Percentiles rank a stretch among this genome's conserved stretches.
phyloP scores from a whole-genome alignment of 2,329 filamentous ascomycete genomes.

The Arthroderma sp. region DNA sequence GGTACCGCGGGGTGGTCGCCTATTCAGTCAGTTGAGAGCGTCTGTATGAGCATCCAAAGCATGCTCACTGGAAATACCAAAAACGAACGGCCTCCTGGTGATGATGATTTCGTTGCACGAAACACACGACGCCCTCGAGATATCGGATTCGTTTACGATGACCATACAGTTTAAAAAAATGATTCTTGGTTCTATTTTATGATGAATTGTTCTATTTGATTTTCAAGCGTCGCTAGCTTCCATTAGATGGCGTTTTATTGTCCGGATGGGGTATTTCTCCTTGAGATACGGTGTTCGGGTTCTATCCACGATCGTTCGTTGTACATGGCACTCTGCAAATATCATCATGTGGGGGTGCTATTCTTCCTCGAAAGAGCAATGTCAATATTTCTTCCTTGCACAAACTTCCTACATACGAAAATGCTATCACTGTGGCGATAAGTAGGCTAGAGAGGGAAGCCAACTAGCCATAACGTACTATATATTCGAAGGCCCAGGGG shows the following conservation, averaged over 20 bases:
- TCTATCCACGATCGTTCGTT: neutral
- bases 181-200: neutral
- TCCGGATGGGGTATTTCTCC: neutral
- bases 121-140: constrained; percentile 73
- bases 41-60: constrained; percentile 94
- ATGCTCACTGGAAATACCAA: constrained; percentile 95
- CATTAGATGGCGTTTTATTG: neutral
- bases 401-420: neutral
- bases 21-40: constrained; percentile 90
- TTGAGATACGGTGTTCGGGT: neutral
- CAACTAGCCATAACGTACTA: too few species aligned
- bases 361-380: neutral
- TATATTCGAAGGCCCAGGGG: too few species aligned
- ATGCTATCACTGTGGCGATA: neutral
- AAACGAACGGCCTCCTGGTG: constrained; percentile 78
- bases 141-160: constrained; percentile 89
- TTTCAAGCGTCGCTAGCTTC: neutral
- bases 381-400: neutral
- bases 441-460: too few species aligned
- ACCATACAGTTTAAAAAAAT: constrained; percentile 40
- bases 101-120: constrained; percentile 73
- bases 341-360: neutral
- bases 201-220: neutral
- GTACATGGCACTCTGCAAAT: neutral
- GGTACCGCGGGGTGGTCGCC: constrained; percentile 85